Conservation (phyloP, 163 green algal genomes). For the Chlamydomonas reinhardtii region DNA sequence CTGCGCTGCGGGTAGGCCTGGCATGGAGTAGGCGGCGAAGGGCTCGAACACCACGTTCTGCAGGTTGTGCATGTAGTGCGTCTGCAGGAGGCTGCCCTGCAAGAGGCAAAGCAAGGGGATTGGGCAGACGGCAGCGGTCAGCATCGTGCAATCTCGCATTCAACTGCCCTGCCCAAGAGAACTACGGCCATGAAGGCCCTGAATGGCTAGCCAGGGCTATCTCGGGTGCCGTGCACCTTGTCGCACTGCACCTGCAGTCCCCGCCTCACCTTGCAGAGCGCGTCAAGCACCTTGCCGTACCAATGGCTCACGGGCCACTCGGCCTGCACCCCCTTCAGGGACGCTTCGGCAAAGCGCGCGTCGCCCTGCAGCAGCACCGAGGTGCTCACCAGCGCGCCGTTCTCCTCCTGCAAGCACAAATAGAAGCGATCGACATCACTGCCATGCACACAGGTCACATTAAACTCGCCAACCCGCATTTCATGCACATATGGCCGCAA, state of each 20-base stretch:
- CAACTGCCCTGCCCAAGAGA: background rate
- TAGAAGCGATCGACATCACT: background rate
- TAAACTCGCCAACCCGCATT: too few species aligned
- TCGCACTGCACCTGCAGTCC: background rate
- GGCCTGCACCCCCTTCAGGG: background rate
- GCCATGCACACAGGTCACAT: background rate
- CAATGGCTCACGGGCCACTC: slow-evolving; percentile 37
- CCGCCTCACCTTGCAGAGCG: slow-evolving; percentile 41
- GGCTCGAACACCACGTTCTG: slow-evolving; percentile 38
- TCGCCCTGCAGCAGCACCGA: slow-evolving; percentile 15
- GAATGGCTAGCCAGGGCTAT: too few species aligned
- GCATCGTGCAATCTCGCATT: too few species aligned
- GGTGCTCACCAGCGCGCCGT: background rate
- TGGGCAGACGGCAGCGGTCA: too few species aligned
- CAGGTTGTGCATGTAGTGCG: slow-evolving; percentile 43
- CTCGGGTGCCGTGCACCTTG: too few species aligned
- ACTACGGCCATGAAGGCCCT: too few species aligned
- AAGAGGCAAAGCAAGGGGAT: too few species aligned
- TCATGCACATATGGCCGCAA: too few species aligned
- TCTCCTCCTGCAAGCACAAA: slow-evolving; percentile 4
- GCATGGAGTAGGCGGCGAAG: slow-evolving; percentile 24
- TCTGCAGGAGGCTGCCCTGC: slow-evolving; percentile 39
- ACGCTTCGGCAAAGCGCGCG: background rate
- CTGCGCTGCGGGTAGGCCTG: slow-evolving; percentile 9
- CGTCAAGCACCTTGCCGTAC: slow-evolving; percentile 48